Conservation (phyloP, 192 early-diverging fungal genomes). For the Geranomyces variabilis region DNA sequence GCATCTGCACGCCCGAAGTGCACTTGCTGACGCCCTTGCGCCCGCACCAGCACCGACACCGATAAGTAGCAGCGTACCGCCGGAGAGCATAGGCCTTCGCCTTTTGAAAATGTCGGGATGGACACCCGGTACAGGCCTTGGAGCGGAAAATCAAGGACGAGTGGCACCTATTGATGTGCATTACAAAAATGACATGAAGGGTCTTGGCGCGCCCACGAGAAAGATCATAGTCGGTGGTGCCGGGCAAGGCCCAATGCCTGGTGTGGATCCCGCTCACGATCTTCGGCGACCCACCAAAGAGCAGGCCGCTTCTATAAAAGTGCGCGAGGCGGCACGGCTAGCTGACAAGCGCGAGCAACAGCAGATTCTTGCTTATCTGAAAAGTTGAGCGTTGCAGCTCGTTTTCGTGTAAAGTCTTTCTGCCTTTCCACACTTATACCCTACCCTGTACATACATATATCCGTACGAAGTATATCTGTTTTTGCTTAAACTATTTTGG, state of each 20-base stretch:
- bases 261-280: background rate
- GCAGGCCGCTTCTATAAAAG: background rate
- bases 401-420: too few species aligned
- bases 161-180: slow-evolving; percentile 17
- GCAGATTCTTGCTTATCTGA: background rate
- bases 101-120: slow-evolving; percentile 38
- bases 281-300: background rate
- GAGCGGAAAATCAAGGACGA: slow-evolving; percentile 16
- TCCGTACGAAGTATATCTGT: too few species aligned
- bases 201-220: background rate
- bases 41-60: background rate
- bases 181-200: background rate
- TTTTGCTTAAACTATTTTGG: too few species aligned
- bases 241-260: background rate
- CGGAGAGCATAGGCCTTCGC: slow-evolving; percentile 23
- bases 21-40: background rate
- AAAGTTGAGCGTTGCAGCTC: too few species aligned
- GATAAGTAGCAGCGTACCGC: background rate
- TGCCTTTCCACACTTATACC: too few species aligned
- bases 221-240: too few species aligned
- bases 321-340: background rate
- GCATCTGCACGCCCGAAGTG: background rate
- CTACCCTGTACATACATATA: too few species aligned
- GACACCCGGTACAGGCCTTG: slow-evolving; percentile 33
- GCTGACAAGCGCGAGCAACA: background rate